Conservation (phyloP, 129 eudicot genomes). For the Rutidosis leptorrhynchoides region DNA sequence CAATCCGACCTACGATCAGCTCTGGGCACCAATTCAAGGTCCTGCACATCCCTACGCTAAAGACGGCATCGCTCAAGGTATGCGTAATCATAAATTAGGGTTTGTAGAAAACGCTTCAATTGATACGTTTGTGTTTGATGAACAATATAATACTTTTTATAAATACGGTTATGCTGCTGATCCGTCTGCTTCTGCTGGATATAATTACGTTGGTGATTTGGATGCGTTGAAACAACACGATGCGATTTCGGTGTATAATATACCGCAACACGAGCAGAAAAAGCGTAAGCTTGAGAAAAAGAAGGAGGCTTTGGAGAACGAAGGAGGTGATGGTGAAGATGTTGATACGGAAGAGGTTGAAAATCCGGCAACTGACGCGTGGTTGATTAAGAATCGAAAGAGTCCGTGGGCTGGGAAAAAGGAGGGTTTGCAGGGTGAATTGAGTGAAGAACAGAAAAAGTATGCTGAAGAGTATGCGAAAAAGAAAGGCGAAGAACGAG, state of each 20-base stretch:
- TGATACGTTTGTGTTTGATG: conserved; percentile 71
- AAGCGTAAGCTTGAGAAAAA: conserved; percentile 67
- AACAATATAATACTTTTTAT: conserved; percentile 82
- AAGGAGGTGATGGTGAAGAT: conserved; percentile 30
- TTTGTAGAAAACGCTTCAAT: conserved; percentile 80
- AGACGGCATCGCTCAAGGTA: conserved; percentile 92
- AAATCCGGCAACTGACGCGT: conserved; percentile 66
- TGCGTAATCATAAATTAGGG: conserved; percentile 94
- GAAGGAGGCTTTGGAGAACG: conserved; percentile 47
- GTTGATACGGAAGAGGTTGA: conserved; percentile 42
- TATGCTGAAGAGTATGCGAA: conserved; percentile 88
- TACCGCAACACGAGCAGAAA: conserved; percentile 73
- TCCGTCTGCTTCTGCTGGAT: conserved; percentile 58
- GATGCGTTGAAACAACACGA: conserved; percentile 43
- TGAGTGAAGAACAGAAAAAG: conserved; percentile 92
- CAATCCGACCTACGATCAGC: conserved; percentile 95
- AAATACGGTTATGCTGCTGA: conserved; percentile 90
- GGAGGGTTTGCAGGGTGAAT: conserved; percentile 69
- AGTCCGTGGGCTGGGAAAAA: conserved; percentile 98
- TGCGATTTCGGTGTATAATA: conserved; percentile 65
- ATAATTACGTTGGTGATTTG: conserved; percentile 73
- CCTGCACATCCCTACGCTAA: conserved; percentile 98
- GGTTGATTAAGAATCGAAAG: conserved; percentile 73
- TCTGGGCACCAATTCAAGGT: conserved; percentile 90
- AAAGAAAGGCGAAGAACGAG: conserved; percentile 81